A percentile compares a stretch with the other conserved stretches of the same genome.
Evolutionary conservation across 2,329 filamentous ascomycete genomes (phyloP).

Genomic region (Fusarium sp.): DNA sequence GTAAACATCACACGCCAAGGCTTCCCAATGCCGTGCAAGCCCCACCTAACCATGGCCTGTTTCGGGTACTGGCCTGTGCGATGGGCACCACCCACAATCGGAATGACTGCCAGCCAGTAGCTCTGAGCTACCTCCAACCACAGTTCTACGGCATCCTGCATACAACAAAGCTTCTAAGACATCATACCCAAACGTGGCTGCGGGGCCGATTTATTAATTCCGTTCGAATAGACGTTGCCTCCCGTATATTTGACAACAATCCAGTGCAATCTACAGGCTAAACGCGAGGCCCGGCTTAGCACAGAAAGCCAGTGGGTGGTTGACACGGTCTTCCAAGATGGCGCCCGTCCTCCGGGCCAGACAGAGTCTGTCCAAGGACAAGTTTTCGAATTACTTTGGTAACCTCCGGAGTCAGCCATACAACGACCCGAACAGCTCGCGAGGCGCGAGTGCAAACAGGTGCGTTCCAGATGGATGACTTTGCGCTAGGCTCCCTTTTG

Average conservation of each 20-base stretch:
- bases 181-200: not conserved
- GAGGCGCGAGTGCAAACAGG: constrained; percentile 68
- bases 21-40: constrained; percentile 20
- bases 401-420: constrained; percentile 79
- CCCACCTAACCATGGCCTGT: constrained; percentile 14
- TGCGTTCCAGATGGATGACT: constrained; percentile 52
- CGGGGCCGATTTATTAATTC: not conserved
- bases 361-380: constrained; percentile 74
- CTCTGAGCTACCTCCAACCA: constrained; percentile 16
- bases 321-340: constrained; percentile 46
- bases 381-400: constrained; percentile 75
- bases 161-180: constrained; percentile 7
- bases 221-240: not conserved
- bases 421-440: constrained; percentile 68
- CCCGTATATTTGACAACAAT: not conserved
- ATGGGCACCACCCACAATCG: constrained; percentile 14
- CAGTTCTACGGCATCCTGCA: constrained; percentile 19
- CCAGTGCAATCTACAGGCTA: not conserved
- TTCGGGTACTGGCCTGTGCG: constrained; percentile 30
- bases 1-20: constrained; percentile 7
- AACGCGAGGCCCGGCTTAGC: not conserved
- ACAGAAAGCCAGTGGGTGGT: not conserved
- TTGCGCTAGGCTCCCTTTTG: not conserved
- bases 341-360: constrained; percentile 58
- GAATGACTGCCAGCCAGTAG: not conserved